Conservation (phyloP, 2,329 filamentous ascomycete species). For the Helicocarpus griseus region DNA sequence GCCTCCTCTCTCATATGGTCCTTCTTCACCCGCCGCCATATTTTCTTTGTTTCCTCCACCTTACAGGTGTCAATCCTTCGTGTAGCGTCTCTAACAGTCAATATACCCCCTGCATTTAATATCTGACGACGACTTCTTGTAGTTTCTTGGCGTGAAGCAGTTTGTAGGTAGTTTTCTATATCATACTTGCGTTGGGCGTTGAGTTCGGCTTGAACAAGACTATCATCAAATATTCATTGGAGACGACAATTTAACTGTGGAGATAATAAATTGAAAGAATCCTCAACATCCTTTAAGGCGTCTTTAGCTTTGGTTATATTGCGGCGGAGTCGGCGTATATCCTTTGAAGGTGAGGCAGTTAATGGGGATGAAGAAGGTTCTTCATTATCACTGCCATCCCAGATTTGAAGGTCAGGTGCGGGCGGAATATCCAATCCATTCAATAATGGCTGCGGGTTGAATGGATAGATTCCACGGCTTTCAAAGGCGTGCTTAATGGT, state of each 20-base stretch:
- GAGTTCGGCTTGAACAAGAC: neutral
- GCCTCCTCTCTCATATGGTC: too few species aligned
- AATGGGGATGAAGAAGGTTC: too few species aligned
- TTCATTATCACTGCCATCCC: neutral
- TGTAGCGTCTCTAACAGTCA: neutral
- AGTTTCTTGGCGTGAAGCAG: neutral
- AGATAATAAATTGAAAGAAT: neutral
- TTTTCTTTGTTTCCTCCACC: neutral
- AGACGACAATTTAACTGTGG: neutral
- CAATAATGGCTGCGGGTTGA: neutral
- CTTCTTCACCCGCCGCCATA: too few species aligned
- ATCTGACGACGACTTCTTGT: neutral
- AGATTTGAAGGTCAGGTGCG: neutral
- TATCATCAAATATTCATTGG: neutral
- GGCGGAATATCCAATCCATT: neutral
- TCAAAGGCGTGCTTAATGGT: neutral
- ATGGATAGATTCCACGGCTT: neutral
- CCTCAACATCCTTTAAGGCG: neutral
- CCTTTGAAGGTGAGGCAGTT: too few species aligned
- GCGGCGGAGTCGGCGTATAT: too few species aligned
- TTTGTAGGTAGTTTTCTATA: neutral
- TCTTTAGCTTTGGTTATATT: neutral
- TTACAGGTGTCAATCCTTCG: neutral
- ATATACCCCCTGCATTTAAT: neutral
- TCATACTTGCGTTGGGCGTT: neutral